Conservation (phyloP, 202 grass and related monocot species). For the Digitaria exilis region DNA sequence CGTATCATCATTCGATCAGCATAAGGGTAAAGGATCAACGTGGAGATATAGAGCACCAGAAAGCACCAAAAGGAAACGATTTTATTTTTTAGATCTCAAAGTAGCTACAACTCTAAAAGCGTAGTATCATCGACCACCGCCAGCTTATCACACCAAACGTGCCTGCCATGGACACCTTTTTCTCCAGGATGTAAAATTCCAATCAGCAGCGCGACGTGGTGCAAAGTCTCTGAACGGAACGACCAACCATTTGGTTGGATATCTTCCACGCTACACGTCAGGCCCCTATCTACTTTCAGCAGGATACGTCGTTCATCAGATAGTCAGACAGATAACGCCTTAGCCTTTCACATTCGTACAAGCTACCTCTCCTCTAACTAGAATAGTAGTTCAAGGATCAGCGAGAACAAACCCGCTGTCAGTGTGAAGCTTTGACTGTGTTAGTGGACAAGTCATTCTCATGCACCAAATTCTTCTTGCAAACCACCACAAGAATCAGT, state of each 20-base stretch:
- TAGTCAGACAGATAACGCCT: background rate
- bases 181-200: background rate
- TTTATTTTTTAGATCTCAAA: background rate
- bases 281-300: background rate
- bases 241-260: background rate
- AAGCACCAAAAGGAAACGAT: background rate
- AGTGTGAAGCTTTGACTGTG: conserved; percentile 28
- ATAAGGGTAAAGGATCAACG: background rate
- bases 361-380: background rate
- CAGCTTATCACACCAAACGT: background rate
- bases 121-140: too few relatives aligned
- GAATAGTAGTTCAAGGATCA: background rate
- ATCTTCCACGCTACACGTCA: conserved; percentile 25
- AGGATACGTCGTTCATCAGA: background rate
- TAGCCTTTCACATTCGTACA: background rate
- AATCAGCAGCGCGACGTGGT: background rate
- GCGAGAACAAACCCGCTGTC: background rate
- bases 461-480: background rate
- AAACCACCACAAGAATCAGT: background rate
- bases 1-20: background rate
- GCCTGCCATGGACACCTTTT: background rate
- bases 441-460: background rate
- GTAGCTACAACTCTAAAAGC: background rate
- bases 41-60: background rate
- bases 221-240: background rate